phyloP scores from a whole-genome alignment of 2,329 filamentous ascomycete species.

The Nemania diffusa region DNA sequence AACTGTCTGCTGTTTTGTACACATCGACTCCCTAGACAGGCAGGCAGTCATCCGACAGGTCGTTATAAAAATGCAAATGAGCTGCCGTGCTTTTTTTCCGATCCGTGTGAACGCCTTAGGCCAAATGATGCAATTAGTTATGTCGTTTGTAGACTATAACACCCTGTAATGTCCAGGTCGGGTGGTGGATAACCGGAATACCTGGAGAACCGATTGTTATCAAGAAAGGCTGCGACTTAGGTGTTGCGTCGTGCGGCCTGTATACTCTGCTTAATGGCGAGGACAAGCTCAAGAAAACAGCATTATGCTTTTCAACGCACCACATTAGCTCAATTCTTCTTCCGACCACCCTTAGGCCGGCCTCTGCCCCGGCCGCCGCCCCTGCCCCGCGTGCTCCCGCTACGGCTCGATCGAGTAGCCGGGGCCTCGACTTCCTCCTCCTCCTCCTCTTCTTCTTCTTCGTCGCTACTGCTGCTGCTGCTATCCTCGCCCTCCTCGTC shows the following conservation, averaged over 20 bases:
- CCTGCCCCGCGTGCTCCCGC: constrained; percentile 36
- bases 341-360: constrained; percentile 42
- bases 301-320: not conserved
- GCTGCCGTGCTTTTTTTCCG: not conserved
- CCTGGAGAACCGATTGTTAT: not conserved
- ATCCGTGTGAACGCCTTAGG: constrained; percentile 1
- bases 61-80: not conserved
- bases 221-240: not conserved
- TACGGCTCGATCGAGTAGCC: constrained; percentile 39
- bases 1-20: not conserved
- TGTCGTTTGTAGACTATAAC: not conserved
- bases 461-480: not conserved
- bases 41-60: not conserved
- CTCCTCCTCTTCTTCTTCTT: constrained; percentile 32
- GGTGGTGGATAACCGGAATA: not conserved
- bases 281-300: not conserved
- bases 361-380: constrained; percentile 41
- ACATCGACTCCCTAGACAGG: not conserved
- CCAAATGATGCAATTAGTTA: constrained; percentile 8
- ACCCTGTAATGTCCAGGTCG: not conserved
- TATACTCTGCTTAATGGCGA: not conserved
- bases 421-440: constrained; percentile 39
- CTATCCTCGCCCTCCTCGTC: constrained; percentile 34
- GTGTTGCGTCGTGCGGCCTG: too few relatives aligned
- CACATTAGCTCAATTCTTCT: constrained; percentile 33